These are phyloP conservation scores for Ascochyta koolunga DNA, from an alignment of 2,329 filamentous ascomycete species.

Conservation along the genomic window DNA sequence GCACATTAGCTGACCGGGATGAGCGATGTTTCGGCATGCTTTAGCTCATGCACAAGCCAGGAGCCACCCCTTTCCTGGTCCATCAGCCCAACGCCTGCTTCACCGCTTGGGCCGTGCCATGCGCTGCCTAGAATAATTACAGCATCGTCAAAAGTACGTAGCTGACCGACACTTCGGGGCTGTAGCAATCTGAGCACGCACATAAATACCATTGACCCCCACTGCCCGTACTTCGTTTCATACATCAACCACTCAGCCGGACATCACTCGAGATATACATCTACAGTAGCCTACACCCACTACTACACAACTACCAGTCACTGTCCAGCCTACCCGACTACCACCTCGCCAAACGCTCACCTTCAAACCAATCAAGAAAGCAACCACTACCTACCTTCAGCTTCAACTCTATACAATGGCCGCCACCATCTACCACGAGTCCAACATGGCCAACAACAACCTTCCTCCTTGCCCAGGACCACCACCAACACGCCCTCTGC, in stretches of 20 bases:
- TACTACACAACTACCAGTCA: conserved; percentile 16
- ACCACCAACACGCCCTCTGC: conserved; percentile 55
- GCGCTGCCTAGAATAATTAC: conserved; percentile 47
- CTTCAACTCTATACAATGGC: conserved; percentile 36
- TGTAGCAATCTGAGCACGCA: conserved; percentile 45
- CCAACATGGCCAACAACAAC: conserved; percentile 48
- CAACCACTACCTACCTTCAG: conserved; percentile 12
- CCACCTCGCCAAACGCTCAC: conserved; percentile 13
- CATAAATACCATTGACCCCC: conserved; percentile 49
- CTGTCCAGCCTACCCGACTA: conserved; percentile 16
- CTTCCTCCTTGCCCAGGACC: conserved; percentile 56
- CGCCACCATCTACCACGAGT: conserved; percentile 46
- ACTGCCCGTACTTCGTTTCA: conserved; percentile 42
- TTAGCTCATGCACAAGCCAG: conserved; percentile 47
- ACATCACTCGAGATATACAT: conserved; percentile 31
- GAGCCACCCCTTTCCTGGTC: conserved; percentile 48
- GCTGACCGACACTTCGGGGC: conserved; percentile 48
- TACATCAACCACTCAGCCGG: conserved; percentile 28
- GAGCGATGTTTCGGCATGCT: conserved; percentile 46
- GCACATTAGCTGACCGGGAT: conserved; percentile 43
- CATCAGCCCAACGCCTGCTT: conserved; percentile 49
- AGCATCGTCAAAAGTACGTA: conserved; percentile 49
- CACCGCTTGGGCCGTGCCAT: conserved; percentile 48
- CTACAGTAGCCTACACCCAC: conserved; percentile 19
- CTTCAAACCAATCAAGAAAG: conserved; percentile 1